Conservation (phyloP, 2,329 filamentous ascomycete genomes). For the Cladosporium oxysporum region DNA sequence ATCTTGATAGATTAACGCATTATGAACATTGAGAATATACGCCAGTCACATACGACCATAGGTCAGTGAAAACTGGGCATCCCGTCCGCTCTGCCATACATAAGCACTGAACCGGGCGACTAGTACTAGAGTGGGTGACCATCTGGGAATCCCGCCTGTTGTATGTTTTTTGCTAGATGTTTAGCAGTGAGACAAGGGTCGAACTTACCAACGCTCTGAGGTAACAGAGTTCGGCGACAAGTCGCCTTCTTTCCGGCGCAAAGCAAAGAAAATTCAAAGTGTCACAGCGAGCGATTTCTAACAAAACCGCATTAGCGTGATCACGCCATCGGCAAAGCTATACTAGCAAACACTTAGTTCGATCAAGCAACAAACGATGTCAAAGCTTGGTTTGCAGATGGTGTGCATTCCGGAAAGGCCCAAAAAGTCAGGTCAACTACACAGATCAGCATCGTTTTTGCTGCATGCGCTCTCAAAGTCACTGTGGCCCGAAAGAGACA, state of each 20-base stretch:
- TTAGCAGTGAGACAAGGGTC: neutral
- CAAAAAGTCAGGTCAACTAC: too few species aligned
- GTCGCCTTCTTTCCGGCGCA: neutral
- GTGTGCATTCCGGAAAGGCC: too few species aligned
- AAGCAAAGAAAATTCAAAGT: neutral
- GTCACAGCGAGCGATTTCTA: neutral
- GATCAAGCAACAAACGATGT: neutral
- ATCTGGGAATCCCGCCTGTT: neutral
- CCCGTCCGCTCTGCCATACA: neutral
- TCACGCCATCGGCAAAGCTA: slow-evolving; percentile 1
- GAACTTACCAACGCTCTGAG: neutral
- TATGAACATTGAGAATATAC: too few species aligned
- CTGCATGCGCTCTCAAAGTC: neutral
- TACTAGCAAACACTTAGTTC: neutral
- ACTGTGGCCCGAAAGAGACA: neutral
- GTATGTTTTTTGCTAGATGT: neutral
- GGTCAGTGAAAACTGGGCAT: neutral
- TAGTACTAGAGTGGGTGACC: neutral
- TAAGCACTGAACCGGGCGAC: neutral
- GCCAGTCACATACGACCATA: too few species aligned
- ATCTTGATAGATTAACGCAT: too few species aligned
- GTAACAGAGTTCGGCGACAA: neutral
- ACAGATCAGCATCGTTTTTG: neutral
- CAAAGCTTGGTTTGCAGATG: neutral
- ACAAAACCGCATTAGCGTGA: neutral